These are phyloP conservation scores for Ogataea angusta DNA, from an alignment of 805 yeast species.

Conservation along the genomic window DNA sequence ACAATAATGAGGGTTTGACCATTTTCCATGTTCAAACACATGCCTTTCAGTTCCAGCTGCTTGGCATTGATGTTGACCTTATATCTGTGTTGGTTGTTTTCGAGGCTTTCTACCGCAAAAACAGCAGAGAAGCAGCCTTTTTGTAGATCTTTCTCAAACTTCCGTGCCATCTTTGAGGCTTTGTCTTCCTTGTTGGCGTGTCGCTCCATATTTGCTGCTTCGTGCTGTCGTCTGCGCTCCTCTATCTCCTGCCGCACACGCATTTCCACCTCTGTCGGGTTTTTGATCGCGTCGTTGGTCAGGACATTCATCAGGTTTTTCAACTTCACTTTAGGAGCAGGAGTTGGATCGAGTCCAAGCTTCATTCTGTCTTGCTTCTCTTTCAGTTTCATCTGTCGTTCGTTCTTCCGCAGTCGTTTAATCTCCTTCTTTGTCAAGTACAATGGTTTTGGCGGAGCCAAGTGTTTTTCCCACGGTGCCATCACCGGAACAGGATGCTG, in stretches of 20 bases:
- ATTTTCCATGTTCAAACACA: constrained; percentile 43
- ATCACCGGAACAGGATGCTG: constrained; percentile 76
- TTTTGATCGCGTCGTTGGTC: constrained; percentile 79
- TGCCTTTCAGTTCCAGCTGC: constrained; percentile 66
- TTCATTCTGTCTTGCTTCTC: constrained; percentile 75
- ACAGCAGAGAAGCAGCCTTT: constrained; percentile 56
- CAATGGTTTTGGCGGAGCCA: constrained; percentile 42
- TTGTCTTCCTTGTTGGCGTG: constrained; percentile 57
- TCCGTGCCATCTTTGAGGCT: constrained; percentile 44
- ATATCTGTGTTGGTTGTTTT: constrained; percentile 64
- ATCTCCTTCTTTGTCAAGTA: constrained; percentile 73
- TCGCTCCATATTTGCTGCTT: constrained; percentile 56
- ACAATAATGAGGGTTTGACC: constrained; percentile 60
- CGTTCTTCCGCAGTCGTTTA: constrained; percentile 68
- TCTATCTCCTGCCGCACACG: constrained; percentile 67
- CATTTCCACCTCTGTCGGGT: constrained; percentile 84
- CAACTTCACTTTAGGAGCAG: constrained; percentile 83
- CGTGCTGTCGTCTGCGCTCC: constrained; percentile 57
- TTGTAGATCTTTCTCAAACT: constrained; percentile 45
- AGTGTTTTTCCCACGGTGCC: constrained; percentile 54
- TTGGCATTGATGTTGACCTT: constrained; percentile 80
- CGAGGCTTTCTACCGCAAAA: constrained; percentile 51
- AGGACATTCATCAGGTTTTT: constrained; percentile 82
- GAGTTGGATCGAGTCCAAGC: constrained; percentile 81
- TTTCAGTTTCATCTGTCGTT: constrained; percentile 57